These are phyloP conservation scores for Phytophthora sp. DNA, from an alignment of 352 stramenopile genomes.

Conservation along the genomic window DNA sequence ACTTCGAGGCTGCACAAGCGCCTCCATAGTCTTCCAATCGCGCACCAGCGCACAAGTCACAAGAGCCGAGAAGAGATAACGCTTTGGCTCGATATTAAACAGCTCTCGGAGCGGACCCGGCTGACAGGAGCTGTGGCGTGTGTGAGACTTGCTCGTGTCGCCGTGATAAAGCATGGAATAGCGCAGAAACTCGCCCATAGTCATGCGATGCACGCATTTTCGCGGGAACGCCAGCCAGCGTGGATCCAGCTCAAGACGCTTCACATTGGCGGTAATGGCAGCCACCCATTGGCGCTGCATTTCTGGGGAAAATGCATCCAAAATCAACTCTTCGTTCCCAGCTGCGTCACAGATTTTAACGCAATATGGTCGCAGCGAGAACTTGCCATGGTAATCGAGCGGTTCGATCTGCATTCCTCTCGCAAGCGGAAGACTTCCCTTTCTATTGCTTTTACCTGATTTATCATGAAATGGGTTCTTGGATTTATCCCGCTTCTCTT, in stretches of 20 bases:
- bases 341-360: slow-evolving; percentile 58
- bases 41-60: slow-evolving; percentile 49
- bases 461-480: slow-evolving; percentile 70
- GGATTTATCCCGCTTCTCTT: slow-evolving; percentile 48
- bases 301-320: slow-evolving; percentile 66
- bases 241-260: slow-evolving; percentile 61
- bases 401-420: slow-evolving; percentile 46
- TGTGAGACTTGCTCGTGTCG: slow-evolving; percentile 30
- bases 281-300: slow-evolving; percentile 63
- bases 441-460: slow-evolving; percentile 49
- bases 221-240: slow-evolving; percentile 64
- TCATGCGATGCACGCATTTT: slow-evolving; percentile 59
- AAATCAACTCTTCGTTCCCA: slow-evolving; percentile 56
- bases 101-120: slow-evolving; percentile 42
- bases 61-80: slow-evolving; percentile 59
- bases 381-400: slow-evolving; percentile 69
- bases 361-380: slow-evolving; percentile 67
- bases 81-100: slow-evolving; percentile 59
- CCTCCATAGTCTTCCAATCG: slow-evolving; percentile 65
- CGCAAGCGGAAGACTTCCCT: slow-evolving; percentile 50
- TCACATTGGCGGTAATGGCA: slow-evolving; percentile 72
- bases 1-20: slow-evolving; percentile 47
- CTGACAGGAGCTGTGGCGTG: slow-evolving; percentile 33
- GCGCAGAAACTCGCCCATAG: slow-evolving; percentile 56
- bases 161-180: slow-evolving; percentile 76